Percentiles rank a stretch among this genome's conserved stretches.
These are phyloP conservation scores for Combretum micranthum DNA, from an alignment of 345 rosid species.

Conservation along the genomic window DNA sequence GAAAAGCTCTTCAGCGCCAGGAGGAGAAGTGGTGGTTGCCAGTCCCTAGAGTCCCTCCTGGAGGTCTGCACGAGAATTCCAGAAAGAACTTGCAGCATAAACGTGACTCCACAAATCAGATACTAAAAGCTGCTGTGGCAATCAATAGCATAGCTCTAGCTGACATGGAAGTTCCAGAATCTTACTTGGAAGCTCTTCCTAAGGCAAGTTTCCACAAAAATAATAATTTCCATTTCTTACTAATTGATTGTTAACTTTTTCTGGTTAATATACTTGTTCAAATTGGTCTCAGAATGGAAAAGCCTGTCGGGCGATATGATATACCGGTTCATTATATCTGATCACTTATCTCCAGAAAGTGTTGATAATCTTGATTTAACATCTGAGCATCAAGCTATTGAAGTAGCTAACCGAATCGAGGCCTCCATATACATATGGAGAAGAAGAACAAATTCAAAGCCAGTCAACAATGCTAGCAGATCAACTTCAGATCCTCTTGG, in stretches of 20 bases:
- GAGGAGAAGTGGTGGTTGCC: conserved; percentile 99
- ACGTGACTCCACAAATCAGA: conserved; percentile 94
- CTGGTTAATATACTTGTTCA: conserved; percentile 1
- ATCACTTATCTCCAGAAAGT: conserved; percentile 79
- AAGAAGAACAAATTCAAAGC: conserved; percentile 46
- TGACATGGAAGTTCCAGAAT: conserved; percentile 90
- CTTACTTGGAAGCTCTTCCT: conserved; percentile 80
- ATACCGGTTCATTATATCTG: conserved; percentile 72
- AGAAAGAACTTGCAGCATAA: conserved; percentile 85
- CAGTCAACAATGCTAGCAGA: conserved; percentile 27
- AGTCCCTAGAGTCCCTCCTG: conserved; percentile 73
- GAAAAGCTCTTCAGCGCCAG: conserved; percentile 73
- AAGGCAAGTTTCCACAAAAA: conserved; percentile 37
- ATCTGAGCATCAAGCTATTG: conserved; percentile 92
- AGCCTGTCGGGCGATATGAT: conserved; percentile 73
- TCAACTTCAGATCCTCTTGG: conserved; percentile 76
- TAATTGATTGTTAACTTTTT: background rate
- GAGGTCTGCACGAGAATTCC: conserved; percentile 67
- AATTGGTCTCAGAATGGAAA: conserved; percentile 70
- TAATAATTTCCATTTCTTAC: background rate
- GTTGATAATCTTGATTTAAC: conserved; percentile 86
- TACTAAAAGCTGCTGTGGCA: conserved; percentile 96
- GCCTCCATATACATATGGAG: conserved; percentile 78
- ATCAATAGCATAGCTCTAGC: conserved; percentile 71
- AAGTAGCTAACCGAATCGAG: conserved; percentile 84